Percentiles rank a stretch among this genome's conserved stretches.
Conservation (phyloP, 2,329 filamentous ascomycete genomes). For the Thielaviopsis euricoi region DNA sequence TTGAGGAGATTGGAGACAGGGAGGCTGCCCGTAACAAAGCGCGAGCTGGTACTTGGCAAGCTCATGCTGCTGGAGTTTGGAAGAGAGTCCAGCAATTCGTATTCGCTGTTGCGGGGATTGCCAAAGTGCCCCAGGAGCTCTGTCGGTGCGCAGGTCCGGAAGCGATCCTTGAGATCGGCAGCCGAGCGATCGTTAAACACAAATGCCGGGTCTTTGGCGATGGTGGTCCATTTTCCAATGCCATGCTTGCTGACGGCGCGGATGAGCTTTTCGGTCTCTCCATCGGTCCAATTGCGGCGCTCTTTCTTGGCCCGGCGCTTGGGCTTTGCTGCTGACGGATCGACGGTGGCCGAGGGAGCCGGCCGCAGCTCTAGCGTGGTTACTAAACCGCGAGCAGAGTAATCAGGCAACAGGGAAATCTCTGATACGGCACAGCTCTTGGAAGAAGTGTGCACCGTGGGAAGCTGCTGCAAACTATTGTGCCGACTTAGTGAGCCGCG, state of each 20-base stretch:
- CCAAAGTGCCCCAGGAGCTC: conserved; percentile 26
- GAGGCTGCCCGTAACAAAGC: neutral
- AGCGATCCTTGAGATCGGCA: conserved; percentile 48
- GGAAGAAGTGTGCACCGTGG: neutral
- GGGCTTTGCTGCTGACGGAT: neutral
- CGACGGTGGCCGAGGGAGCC: neutral
- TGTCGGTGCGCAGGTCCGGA: conserved; percentile 47
- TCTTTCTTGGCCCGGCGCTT: conserved; percentile 40
- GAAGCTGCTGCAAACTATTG: neutral
- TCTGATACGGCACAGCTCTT: neutral
- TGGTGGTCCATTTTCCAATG: conserved; percentile 48
- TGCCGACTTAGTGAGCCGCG: neutral
- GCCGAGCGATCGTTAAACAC: conserved; percentile 44
- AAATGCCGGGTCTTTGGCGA: conserved; percentile 43
- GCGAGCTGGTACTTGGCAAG: neutral
- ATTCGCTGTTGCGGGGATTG: neutral
- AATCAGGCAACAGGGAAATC: neutral
- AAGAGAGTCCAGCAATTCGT: conserved; percentile 15
- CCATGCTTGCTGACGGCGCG: conserved; percentile 45
- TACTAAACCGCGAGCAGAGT: neutral
- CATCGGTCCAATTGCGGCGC: conserved; percentile 46
- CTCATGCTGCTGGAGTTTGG: neutral
- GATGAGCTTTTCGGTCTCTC: conserved; percentile 46
- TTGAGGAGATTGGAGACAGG: conserved; percentile 5
- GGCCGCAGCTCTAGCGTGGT: neutral